Base-by-base conservation (phyloP, 2,329 filamentous ascomycete genomes). In the Colletotrichum sp. region DNA sequence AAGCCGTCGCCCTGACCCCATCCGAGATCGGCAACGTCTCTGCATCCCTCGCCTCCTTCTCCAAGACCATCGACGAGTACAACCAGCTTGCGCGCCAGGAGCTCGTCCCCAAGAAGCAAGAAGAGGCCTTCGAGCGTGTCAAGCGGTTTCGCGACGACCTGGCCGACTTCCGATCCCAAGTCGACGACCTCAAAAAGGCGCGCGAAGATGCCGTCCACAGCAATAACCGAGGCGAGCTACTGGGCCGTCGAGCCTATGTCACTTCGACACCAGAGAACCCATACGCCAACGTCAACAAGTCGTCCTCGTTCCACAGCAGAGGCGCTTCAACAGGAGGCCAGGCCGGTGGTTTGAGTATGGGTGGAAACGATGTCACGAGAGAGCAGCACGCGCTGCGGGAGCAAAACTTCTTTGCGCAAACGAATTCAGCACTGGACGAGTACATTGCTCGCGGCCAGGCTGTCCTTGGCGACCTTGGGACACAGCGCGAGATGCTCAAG, bases 401-500 rank as follows among this genome's bases (percentile, higher is more conserved):
- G 86, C 95, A 98, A 81, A 93, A 90, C 76, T 99, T 99, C 88
- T 95, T 98, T 80, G 85, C 91, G 24, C 93, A 90, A 80, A 97
- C 96, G 6, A 95, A 98, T 82, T 90, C 90, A 21, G 95, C 97
- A 69, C 89, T 99, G 2, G 97, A 99, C 83, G 96, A 99, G 79
- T 99, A 98, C 82, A 91, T 99, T 72, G 96, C 98, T 64, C 90
- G 96, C 4, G 97, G 97, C 0, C 93, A 98, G 82, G 95, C 96
- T 1, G 97, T 99, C 49, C 89, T 99, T 32, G 94, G 95, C 8
- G 96, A 99, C 85, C 85, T 99, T 72, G 94, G 95, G 5, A 91
- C 97, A 81, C 97, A 99, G 88, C 91, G 95, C 71, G 96, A 99
- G 83, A 96, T 98, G 88, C 89, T 99, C 78, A 99, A 99, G 88